Base-by-base conservation (phyloP, 495 filamentous ascomycete genomes). In the Aspergillus sparsus region DNA sequence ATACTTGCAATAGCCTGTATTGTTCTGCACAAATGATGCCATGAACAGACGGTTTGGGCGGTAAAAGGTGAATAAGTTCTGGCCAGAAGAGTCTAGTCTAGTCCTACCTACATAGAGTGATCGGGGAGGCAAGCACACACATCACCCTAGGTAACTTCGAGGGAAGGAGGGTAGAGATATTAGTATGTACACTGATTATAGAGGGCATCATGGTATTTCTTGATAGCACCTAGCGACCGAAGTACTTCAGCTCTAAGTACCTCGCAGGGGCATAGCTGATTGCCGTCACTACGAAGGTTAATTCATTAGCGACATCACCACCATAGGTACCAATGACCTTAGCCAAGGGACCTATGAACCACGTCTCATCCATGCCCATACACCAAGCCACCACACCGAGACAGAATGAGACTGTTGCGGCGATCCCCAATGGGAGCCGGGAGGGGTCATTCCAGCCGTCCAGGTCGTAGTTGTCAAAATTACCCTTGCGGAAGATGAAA, bases 221-320 rank as follows among this genome's bases (percentile, higher is more conserved):
- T 27, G 21, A 3, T 3, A 27, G 21, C 21, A 1, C 21, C 21
- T 39, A 54, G 7, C 52, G 52, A n/a, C 36, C 52, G 41, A 54
- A 54, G 13, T 54, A 54, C 33, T 46, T 65, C 9, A 65, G 56
- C 68, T 81, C 78, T 55, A 74, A 61, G 60, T 70, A 74, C n/a
- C 78, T 57, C 36, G 72, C 58, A 10, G 77, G 78, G 7, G 71
- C 46, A 64, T 76, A 81, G 6, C 62, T 55, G 12, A 77, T 31
- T 0, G 74, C 61, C 0, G 81, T 83, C 6, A 82, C 73, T 12
- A 77, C 71, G 56, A 81, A 72, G 15, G 80, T 75, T 41, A 86
- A 71, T 66, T 84, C 78, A 51, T 84, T 83, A 6, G 80, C 82
- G 41, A 87, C 66, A 63, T 87, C 83, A n/a, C 82, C 83, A 27